A percentile compares a stretch with the other conserved stretches of the same genome.
phyloP scores from a whole-genome alignment of 257 asterid genomes.

The Przewalskia tangutica region DNA sequence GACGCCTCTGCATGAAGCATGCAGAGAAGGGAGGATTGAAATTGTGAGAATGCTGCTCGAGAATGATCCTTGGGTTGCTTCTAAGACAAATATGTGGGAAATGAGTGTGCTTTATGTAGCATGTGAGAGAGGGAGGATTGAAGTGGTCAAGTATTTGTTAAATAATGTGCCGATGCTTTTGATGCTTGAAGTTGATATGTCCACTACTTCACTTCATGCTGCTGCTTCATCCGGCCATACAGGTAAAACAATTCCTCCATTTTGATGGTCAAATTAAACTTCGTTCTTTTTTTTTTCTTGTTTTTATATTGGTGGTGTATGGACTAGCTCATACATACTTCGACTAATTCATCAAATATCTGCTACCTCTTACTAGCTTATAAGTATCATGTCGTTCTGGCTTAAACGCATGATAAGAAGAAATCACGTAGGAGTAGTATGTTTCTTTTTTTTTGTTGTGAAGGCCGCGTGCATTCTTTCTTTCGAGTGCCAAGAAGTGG shows the following conservation, averaged over 20 bases:
- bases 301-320: too few relatives aligned
- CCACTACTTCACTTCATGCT: conserved; percentile 27
- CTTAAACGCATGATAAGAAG: too few relatives aligned
- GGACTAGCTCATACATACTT: too few relatives aligned
- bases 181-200: conserved; percentile 31
- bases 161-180: conserved; percentile 4
- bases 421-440: too few relatives aligned
- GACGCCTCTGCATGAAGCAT: conserved; percentile 38
- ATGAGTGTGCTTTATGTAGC: conserved; percentile 33
- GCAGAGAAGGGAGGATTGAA: conserved; percentile 40
- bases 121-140: conserved; percentile 20
- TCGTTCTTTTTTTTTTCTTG: too few relatives aligned
- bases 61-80: conserved; percentile 14
- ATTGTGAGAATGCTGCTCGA: conserved; percentile 21
- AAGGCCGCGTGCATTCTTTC: too few relatives aligned
- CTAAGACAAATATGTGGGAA: conserved; percentile 13
- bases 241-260: conserved; percentile 14
- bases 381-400: too few relatives aligned
- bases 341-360: too few relatives aligned
- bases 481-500: too few relatives aligned
- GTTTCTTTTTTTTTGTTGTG: too few relatives aligned
- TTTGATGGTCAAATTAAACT: not conserved
- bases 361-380: too few relatives aligned
- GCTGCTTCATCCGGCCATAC: conserved; percentile 39
- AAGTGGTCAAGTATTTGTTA: conserved; percentile 21